These are phyloP conservation scores for Penicillium coffeae DNA, from an alignment of 495 filamentous ascomycete species.

Conservation along the genomic window DNA sequence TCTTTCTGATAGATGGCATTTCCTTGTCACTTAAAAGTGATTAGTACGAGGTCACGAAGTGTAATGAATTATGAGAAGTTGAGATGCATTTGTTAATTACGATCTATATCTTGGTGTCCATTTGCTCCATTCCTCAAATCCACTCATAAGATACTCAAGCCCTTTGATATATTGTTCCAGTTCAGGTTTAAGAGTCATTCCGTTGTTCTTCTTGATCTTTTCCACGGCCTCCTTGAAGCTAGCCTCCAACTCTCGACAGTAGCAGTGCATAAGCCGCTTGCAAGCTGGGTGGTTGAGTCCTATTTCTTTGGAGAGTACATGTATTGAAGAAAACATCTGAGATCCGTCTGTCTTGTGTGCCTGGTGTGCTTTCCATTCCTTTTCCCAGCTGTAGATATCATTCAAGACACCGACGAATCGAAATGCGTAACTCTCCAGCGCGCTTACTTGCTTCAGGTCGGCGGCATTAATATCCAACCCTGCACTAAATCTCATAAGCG, in stretches of 20 bases:
- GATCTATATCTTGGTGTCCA: constrained; percentile 20
- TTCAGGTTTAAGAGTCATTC: constrained; percentile 4
- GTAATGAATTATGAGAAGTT: neutral
- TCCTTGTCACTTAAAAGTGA: too few relatives aligned
- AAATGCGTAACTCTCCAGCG: constrained; percentile 14
- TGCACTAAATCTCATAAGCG: constrained; percentile 19
- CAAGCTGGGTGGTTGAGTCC: constrained; percentile 14
- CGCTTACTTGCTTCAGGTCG: constrained; percentile 4
- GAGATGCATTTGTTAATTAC: constrained; percentile 7
- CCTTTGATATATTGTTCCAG: constrained; percentile 15
- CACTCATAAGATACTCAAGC: constrained; percentile 20
- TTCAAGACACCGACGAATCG: constrained; percentile 19
- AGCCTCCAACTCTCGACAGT: constrained; percentile 19
- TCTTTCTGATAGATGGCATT: too few relatives aligned
- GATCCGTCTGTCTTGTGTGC: constrained; percentile 15
- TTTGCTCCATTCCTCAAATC: constrained; percentile 19
- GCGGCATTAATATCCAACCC: constrained; percentile 6
- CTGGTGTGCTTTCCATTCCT: constrained; percentile 17
- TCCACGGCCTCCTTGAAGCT: constrained; percentile 4
- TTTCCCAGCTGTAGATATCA: constrained; percentile 25
- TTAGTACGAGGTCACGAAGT: neutral
- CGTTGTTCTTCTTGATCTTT: neutral
- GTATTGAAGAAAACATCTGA: constrained; percentile 17
- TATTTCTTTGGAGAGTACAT: constrained; percentile 19
- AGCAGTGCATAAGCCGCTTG: constrained; percentile 16